Conservation (phyloP, 805 yeast genomes). For the Candida maltosa region DNA sequence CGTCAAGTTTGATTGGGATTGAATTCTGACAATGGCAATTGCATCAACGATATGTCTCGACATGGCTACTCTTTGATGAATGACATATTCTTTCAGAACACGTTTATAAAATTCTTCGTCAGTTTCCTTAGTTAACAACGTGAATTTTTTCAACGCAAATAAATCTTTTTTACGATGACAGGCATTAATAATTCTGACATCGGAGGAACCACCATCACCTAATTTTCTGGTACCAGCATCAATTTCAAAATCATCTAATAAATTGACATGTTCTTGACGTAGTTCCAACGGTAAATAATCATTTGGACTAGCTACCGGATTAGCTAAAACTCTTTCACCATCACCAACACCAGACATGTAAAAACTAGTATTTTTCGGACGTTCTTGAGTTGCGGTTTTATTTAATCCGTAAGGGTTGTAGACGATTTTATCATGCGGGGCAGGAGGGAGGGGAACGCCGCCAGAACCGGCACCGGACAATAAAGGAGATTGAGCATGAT, state of each 20-base stretch:
- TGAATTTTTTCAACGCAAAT: slow-evolving; percentile 66
- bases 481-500: background rate
- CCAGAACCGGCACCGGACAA: slow-evolving; percentile 1
- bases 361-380: slow-evolving; percentile 25
- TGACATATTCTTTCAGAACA: slow-evolving; percentile 60
- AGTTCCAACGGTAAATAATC: slow-evolving; percentile 54
- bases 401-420: slow-evolving; percentile 67
- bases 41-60: slow-evolving; percentile 62
- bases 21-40: slow-evolving; percentile 52
- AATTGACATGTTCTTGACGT: slow-evolving; percentile 43
- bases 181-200: slow-evolving; percentile 47
- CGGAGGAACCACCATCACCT: slow-evolving; percentile 74
- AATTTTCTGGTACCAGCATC: slow-evolving; percentile 43
- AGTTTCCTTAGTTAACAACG: slow-evolving; percentile 56
- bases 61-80: slow-evolving; percentile 51
- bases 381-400: slow-evolving; percentile 21
- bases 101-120: slow-evolving; percentile 64
- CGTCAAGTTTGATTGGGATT: slow-evolving; percentile 48
- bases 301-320: slow-evolving; percentile 68
- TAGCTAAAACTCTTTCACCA: slow-evolving; percentile 49
- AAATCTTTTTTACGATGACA: slow-evolving; percentile 38
- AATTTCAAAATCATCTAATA: slow-evolving; percentile 54
- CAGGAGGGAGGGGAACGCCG: slow-evolving; percentile 1
- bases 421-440: slow-evolving; percentile 39
- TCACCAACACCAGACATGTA: slow-evolving; percentile 32